A percentile compares a stretch with the other conserved stretches of the same genome.
These are phyloP conservation scores for Petrea volubilis DNA, from an alignment of 257 asterid species.

Conservation along the genomic window DNA sequence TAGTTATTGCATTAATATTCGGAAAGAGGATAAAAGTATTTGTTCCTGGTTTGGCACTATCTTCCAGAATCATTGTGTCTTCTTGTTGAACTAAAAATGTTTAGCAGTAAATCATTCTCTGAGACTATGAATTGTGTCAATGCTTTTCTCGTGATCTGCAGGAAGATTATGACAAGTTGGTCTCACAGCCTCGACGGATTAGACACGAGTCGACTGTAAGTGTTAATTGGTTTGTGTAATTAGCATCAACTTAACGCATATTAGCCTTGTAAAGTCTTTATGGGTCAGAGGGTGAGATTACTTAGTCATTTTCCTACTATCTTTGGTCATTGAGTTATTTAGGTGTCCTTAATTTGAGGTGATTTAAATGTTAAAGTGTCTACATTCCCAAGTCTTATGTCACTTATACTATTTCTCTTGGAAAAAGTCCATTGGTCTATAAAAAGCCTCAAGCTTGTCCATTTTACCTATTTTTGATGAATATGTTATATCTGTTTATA, in stretches of 20 bases:
- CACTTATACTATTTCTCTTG: neutral
- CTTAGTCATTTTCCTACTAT: neutral
- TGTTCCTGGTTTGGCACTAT: neutral
- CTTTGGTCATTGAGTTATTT: neutral
- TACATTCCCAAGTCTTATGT: neutral
- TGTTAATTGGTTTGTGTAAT: conserved; percentile 22
- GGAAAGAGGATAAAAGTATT: conserved; percentile 1
- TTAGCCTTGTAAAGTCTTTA: neutral
- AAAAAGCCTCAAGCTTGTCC: neutral
- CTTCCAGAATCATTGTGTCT: conserved; percentile 22
- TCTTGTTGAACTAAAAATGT: conserved; percentile 1
- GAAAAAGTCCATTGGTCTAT: neutral
- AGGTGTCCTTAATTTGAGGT: neutral
- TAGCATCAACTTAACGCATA: conserved; percentile 8
- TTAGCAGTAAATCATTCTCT: neutral
- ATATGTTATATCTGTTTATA: neutral
- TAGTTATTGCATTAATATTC: neutral
- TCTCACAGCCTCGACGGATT: conserved; percentile 66
- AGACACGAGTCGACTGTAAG: conserved; percentile 94
- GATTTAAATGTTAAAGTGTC: neutral
- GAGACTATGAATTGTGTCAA: neutral
- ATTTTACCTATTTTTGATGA: neutral
- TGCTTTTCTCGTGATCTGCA: conserved; percentile 33
- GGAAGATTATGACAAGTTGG: conserved; percentile 82
- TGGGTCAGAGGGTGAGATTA: neutral